A percentile compares a stretch with the other conserved stretches of the same genome.
Conservation (phyloP, 139 green algal species). For the Auxenochlorella protothecoides region DNA sequence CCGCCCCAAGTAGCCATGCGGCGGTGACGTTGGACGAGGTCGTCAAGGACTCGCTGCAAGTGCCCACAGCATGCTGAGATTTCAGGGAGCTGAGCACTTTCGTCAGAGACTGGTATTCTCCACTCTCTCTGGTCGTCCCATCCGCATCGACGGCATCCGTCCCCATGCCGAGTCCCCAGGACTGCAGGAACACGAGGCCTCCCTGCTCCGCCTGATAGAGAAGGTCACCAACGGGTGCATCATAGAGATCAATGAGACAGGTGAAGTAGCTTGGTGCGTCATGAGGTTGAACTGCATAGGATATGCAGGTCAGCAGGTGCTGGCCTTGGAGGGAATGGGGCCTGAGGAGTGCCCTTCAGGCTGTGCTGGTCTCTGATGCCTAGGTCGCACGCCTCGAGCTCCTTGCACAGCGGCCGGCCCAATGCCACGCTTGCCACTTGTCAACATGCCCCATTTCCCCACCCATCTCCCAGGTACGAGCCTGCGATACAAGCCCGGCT, state of each 20-base stretch:
- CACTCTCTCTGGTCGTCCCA: conserved; percentile 59
- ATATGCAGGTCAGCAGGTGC: no score
- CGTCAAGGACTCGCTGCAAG: no score
- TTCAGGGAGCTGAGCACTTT: conserved; percentile 66
- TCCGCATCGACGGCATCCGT: conserved; percentile 90
- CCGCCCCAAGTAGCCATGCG: no score
- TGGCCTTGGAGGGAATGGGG: no score
- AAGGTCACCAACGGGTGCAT: conserved; percentile 90
- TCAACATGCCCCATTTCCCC: not conserved
- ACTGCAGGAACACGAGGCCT: conserved; percentile 78
- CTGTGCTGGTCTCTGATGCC: no score
- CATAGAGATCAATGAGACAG: conserved; percentile 96
- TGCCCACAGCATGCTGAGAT: conserved; percentile 40
- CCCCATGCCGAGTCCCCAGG: conserved; percentile 63
- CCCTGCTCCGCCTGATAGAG: conserved; percentile 87
- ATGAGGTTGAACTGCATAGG: not conserved
- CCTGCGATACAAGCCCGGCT: conserved; percentile 78
- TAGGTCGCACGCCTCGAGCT: no score
- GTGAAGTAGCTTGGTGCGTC: conserved; percentile 23
- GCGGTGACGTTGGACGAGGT: no score
- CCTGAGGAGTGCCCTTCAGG: no score
- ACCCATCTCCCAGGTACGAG: conserved; percentile 56
- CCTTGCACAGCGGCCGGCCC: not conserved
- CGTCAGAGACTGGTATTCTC: conserved; percentile 71
- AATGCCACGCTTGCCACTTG: no score